Evolutionary conservation across 495 filamentous ascomycete genomes (phyloP), one percentile per base, ranked within the genome.

Genomic region (Lophiotrema nucula): DNA sequence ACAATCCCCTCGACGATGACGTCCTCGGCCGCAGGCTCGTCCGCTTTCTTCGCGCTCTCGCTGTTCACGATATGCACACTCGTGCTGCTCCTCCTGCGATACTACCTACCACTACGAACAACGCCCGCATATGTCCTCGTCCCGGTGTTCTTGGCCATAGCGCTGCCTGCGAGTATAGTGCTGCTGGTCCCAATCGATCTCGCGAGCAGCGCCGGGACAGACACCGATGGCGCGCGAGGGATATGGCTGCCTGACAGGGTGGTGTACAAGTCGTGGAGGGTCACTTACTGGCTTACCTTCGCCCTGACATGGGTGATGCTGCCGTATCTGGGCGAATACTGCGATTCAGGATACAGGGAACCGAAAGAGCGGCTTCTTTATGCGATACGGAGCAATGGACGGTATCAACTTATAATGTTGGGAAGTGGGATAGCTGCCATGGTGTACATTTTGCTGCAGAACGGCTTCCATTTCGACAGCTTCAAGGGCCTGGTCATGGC

Each of bases 281-380:
- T 97, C 47, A 84, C 87, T 27, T 98, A 98, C 74, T 98, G 93
- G 93, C 76, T 98, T 41, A 97, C 92, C 22, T 98, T 98, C 68
- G 82, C 83, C 44, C 77, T 98, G 65, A 97, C 93, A 31, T 98
- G 93, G 90, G 83, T 89, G 55, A 92, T 98, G 63, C 83, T 98
- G 18, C 93, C 93, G 3, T 81, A 97, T 21, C 85, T 98, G 31
- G 92, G 87, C 67, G 91, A 96, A 63, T 98, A 93, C 71, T 83
- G 86, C 68, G 92, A 96, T 73, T 89, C 93, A 6, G 93, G 93
- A 41, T 92, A 95, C 69, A 88, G 92, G 55, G 89, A 92, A 47
- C 81, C 89, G 1, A 88, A 85, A 69, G 86, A 80, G 58, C 85
- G 89, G 53, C 70, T 97, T 21, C 55, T 92, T 43, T 89, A 96